Conservation (phyloP, 495 filamentous ascomycete genomes). For the Endocarpon pusillum region DNA sequence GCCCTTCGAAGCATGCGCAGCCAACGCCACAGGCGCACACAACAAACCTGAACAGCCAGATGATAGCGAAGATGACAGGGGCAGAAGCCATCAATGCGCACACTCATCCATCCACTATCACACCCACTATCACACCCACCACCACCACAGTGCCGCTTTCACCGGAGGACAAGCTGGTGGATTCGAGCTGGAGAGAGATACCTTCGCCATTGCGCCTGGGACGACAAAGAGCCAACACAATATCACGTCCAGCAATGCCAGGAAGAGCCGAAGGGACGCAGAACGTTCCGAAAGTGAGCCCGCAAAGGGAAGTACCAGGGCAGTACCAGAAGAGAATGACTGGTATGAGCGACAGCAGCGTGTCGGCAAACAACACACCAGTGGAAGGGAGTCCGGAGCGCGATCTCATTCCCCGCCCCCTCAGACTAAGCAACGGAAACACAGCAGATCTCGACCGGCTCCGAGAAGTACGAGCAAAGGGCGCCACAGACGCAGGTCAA, state of each 20-base stretch:
- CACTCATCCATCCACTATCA: conserved; percentile 1
- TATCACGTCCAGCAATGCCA: conserved; percentile 1
- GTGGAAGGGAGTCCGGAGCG: too few relatives aligned
- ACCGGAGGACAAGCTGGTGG: conserved; percentile 1
- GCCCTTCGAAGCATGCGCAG: not conserved
- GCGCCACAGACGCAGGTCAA: not conserved
- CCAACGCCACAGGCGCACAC: not conserved
- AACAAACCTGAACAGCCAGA: not conserved
- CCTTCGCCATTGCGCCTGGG: not conserved
- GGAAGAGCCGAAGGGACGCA: conserved; percentile 4
- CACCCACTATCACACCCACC: conserved; percentile 5
- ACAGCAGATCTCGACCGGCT: not conserved
- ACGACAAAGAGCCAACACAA: not conserved
- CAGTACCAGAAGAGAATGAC: too few relatives aligned
- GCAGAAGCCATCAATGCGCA: not conserved
- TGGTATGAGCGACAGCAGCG: too few relatives aligned
- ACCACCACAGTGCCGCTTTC: too few relatives aligned
- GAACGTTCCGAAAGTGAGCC: conserved; percentile 4
- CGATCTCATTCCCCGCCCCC: too few relatives aligned
- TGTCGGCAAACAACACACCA: too few relatives aligned
- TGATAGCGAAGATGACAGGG: not conserved
- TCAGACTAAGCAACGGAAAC: too few relatives aligned
- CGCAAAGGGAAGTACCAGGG: not conserved
- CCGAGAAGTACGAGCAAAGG: not conserved
- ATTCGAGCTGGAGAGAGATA: too few relatives aligned